Evolutionary conservation across 2,329 filamentous ascomycete species (phyloP).

Genomic region (Fusarium oxysporum): DNA sequence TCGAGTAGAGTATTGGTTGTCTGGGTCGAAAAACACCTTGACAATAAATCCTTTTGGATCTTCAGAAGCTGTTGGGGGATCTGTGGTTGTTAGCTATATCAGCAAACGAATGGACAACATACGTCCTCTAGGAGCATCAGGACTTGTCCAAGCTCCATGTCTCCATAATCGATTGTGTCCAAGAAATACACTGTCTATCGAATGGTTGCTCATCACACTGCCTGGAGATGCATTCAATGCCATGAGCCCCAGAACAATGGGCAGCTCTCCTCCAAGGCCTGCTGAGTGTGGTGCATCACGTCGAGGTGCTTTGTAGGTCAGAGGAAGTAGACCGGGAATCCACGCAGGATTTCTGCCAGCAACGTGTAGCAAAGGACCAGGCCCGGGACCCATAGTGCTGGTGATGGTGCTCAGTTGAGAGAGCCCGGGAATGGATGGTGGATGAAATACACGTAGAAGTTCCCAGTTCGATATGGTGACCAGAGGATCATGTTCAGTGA

Average conservation of each 20-base stretch:
- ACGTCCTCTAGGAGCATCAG: conserved; percentile 43
- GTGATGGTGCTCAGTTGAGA: conserved; percentile 45
- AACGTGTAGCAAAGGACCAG: conserved; percentile 43
- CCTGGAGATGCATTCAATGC: conserved; percentile 45
- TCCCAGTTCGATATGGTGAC: conserved; percentile 38
- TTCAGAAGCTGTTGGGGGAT: conserved; percentile 41
- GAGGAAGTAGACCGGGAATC: conserved; percentile 54
- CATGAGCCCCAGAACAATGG: conserved; percentile 56
- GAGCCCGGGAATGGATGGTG: conserved; percentile 34
- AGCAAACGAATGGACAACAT: conserved; percentile 16
- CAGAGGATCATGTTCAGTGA: conserved; percentile 40
- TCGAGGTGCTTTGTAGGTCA: conserved; percentile 43
- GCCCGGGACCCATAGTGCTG: conserved; percentile 24
- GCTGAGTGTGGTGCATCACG: conserved; percentile 32
- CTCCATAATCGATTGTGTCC: conserved; percentile 42
- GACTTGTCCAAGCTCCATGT: conserved; percentile 42
- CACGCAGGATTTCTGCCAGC: conserved; percentile 51
- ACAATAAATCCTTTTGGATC: conserved; percentile 51
- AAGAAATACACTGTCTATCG: conserved; percentile 41
- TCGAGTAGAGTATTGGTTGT: conserved; percentile 45
- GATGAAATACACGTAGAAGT: conserved; percentile 48
- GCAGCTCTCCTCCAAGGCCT: conserved; percentile 54
- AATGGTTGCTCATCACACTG: background rate
- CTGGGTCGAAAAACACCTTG: conserved; percentile 49
- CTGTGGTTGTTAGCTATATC: conserved; percentile 26